phyloP scores from a whole-genome alignment of 1,139 yeast genomes.

The Maudiozyma humilis region DNA sequence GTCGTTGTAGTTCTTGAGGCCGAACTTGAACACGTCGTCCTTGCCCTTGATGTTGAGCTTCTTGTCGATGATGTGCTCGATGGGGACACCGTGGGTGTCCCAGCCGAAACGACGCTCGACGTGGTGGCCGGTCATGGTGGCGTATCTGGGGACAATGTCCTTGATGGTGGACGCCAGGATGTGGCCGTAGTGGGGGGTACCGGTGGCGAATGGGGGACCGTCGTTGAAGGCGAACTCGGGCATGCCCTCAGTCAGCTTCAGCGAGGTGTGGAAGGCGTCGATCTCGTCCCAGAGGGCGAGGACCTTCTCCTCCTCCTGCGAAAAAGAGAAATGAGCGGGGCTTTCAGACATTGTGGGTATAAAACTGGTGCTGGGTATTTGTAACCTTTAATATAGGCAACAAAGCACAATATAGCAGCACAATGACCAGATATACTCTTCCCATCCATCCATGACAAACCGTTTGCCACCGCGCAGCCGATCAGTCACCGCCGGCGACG shows the following conservation, averaged over 20 bases:
- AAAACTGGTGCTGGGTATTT: neutral
- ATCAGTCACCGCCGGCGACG: no score
- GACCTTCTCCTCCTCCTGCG: constrained; percentile 80
- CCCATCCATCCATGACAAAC: no score
- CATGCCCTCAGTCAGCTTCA: constrained; percentile 74
- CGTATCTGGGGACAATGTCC: constrained; percentile 95
- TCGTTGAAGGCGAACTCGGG: constrained; percentile 91
- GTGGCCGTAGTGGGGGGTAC: constrained; percentile 98
- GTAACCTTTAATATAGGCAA: no score
- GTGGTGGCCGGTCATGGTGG: constrained; percentile 93
- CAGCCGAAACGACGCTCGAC: constrained; percentile 98
- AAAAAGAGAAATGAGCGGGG: constrained; percentile 44
- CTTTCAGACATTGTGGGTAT: constrained; percentile 25
- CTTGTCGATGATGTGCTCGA: constrained; percentile 98
- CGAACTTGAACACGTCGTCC: constrained; percentile 88
- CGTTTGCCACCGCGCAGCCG: no score
- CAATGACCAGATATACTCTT: no score
- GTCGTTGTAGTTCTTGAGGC: constrained; percentile 84
- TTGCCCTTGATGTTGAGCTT: constrained; percentile 87
- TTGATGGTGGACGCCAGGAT: constrained; percentile 91
- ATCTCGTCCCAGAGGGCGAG: constrained; percentile 77
- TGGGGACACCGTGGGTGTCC: constrained; percentile 99
- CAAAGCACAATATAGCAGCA: no score
- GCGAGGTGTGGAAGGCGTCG: constrained; percentile 83
- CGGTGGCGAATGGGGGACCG: constrained; percentile 99